Conservation (phyloP, 306 rosid genomes). For the Argentina anserina region DNA sequence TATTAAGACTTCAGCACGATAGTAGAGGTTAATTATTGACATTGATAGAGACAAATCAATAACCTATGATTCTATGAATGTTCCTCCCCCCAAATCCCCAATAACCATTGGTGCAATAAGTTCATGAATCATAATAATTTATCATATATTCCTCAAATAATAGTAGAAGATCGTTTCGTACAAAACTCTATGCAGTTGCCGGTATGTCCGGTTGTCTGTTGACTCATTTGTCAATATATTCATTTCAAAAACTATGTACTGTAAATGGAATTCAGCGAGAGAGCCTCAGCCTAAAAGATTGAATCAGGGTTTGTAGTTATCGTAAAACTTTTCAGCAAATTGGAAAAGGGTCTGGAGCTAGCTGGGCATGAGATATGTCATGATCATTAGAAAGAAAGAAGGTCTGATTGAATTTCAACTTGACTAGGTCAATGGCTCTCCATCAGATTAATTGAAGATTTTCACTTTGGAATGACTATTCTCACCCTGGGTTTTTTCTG, state of each 20-base stretch:
- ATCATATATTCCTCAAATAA: not conserved
- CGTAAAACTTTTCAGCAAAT: not conserved
- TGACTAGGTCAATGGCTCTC: constrained; percentile 16
- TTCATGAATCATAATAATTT: not conserved
- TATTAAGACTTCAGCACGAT: not conserved
- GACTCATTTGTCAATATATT: not conserved
- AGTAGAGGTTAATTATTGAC: not conserved
- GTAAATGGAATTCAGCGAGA: not conserved
- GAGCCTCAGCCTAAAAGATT: not conserved
- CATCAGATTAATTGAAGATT: not conserved
- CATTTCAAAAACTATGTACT: not conserved
- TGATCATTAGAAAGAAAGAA: not conserved
- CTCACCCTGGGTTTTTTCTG: too few species aligned
- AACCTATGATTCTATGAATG: too few species aligned
- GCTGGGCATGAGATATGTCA: constrained; percentile 9
- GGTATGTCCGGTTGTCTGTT: not conserved
- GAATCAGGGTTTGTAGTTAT: not conserved
- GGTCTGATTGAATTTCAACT: not conserved
- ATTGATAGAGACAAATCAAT: not conserved
- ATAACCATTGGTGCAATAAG: too few species aligned
- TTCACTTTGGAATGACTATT: not conserved
- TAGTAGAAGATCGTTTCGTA: not conserved
- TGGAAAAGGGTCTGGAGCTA: not conserved
- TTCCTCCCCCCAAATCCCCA: too few species aligned
- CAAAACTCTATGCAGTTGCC: not conserved